Evolutionary conservation across 2,329 filamentous ascomycete genomes (phyloP).

Genomic region (Trichophyton mentagrophytes): DNA sequence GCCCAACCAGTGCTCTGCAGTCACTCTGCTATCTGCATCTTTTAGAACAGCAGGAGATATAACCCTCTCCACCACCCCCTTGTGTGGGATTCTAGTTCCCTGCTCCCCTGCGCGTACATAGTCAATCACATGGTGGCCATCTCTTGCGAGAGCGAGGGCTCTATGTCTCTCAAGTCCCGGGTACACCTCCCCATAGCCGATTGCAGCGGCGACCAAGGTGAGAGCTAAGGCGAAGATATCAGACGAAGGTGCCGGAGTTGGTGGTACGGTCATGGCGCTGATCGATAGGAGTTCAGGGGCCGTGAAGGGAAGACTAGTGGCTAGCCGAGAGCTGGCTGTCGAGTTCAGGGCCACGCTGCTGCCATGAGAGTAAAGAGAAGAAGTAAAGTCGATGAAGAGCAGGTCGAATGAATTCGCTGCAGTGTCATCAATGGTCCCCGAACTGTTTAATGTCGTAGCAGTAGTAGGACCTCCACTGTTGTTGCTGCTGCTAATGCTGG

Average conservation of each 20-base stretch:
- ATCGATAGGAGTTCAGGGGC: constrained; percentile 33
- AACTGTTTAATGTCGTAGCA: background rate
- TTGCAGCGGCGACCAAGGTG: constrained; percentile 34
- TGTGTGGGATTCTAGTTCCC: constrained; percentile 29
- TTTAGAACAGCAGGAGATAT: constrained; percentile 29
- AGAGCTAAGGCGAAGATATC: constrained; percentile 37
- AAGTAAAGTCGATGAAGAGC: constrained; percentile 36
- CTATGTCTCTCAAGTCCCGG: constrained; percentile 28
- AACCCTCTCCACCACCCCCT: constrained; percentile 29
- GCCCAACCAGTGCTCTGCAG: constrained; percentile 22
- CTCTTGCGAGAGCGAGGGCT: constrained; percentile 32
- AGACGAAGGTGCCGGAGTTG: constrained; percentile 27
- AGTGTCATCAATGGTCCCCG: constrained; percentile 2
- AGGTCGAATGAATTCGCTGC: constrained; percentile 27
- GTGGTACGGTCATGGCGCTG: constrained; percentile 19
- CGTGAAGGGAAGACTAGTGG: constrained; percentile 34
- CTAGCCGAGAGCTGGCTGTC: constrained; percentile 20
- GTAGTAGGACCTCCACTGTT: background rate
- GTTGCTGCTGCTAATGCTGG: background rate
- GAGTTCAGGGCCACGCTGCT: constrained; percentile 10
- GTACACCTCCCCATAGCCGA: constrained; percentile 34
- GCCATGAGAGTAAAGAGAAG: constrained; percentile 19
- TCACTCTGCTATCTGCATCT: constrained; percentile 23
- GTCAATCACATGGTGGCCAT: constrained; percentile 33
- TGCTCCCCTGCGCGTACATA: constrained; percentile 27